phyloP scores from a whole-genome alignment of 805 yeast species.

The Aciculoconidium aculeatum region DNA sequence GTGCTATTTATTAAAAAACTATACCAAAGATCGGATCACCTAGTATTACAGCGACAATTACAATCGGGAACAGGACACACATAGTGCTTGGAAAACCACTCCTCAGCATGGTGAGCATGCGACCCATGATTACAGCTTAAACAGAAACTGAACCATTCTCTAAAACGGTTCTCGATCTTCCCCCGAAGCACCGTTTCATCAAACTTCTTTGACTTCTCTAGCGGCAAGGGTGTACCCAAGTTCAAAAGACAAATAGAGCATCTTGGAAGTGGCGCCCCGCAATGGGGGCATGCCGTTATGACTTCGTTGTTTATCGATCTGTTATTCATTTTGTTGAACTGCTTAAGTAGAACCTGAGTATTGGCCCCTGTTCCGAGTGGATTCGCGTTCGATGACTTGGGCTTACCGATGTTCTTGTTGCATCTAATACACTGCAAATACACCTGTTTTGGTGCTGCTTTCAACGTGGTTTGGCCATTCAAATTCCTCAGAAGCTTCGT shows the following conservation, averaged over 20 bases:
- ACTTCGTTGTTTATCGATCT: slow-evolving; percentile 15
- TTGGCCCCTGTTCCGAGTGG: slow-evolving; percentile 6
- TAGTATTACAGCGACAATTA: slow-evolving; percentile 70
- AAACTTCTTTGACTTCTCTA: slow-evolving; percentile 25
- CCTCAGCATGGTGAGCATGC: slow-evolving; percentile 94
- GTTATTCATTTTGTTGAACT: slow-evolving; percentile 26
- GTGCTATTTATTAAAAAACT: too few species aligned
- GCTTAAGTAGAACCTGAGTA: slow-evolving; percentile 23
- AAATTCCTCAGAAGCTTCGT: slow-evolving; percentile 54
- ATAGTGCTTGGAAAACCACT: slow-evolving; percentile 86
- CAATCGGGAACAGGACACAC: slow-evolving; percentile 96
- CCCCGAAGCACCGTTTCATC: slow-evolving; percentile 12
- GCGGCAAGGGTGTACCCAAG: slow-evolving; percentile 61
- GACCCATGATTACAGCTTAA: slow-evolving; percentile 87
- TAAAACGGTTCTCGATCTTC: slow-evolving; percentile 41
- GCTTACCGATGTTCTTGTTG: slow-evolving; percentile 58
- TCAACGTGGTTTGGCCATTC: slow-evolving; percentile 42
- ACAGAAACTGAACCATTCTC: slow-evolving; percentile 90
- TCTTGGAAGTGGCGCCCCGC: slow-evolving; percentile 82
- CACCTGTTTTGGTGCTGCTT: slow-evolving; percentile 64
- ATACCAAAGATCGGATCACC: too few species aligned
- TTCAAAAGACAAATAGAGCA: slow-evolving; percentile 86
- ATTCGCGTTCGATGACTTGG: slow-evolving; percentile 12
- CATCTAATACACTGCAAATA: slow-evolving; percentile 79
- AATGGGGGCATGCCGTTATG: slow-evolving; percentile 60